These are phyloP conservation scores for Cystobasidiopsis lactophilus DNA, from an alignment of 768 basidiomycete genomes.

Conservation along the genomic window DNA sequence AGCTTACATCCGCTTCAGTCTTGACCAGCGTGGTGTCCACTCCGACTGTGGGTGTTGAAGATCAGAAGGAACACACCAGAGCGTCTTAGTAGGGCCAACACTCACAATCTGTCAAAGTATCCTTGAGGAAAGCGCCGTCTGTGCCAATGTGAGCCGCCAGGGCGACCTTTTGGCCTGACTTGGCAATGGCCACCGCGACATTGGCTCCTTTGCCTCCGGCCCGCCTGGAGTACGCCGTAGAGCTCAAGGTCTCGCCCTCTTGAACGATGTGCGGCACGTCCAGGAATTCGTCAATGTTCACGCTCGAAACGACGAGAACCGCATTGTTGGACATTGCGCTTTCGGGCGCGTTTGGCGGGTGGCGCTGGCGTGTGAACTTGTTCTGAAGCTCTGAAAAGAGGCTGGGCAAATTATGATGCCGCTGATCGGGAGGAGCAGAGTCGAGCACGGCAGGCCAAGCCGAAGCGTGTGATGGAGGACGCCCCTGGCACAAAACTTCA, in stretches of 20 bases:
- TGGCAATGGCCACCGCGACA: conserved; percentile 26
- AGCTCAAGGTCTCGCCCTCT: conserved; percentile 28
- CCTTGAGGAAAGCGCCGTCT: conserved; percentile 19
- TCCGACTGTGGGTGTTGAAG: conserved; percentile 7
- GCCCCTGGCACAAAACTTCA: no score
- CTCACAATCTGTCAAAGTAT: background rate
- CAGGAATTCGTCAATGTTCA: background rate
- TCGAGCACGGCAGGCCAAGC: no score
- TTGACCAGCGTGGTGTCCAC: conserved; percentile 19
- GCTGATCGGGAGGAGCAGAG: no score
- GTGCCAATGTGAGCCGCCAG: conserved; percentile 24
- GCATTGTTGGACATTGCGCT: background rate
- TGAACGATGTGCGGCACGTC: conserved; percentile 17
- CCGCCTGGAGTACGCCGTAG: conserved; percentile 21
- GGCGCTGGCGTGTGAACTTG: no score
- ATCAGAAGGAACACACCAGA: background rate
- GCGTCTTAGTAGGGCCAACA: no score
- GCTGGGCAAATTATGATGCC: no score
- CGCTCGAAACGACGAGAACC: background rate
- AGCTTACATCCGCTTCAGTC: conserved; percentile 16
- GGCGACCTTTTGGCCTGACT: conserved; percentile 15
- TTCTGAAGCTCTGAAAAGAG: no score
- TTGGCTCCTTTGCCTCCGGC: conserved; percentile 31
- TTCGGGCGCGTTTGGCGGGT: no score
- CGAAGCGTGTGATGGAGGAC: no score